These are phyloP conservation scores for Lonicera japonica DNA, from an alignment of 129 eudicot genomes.

Conservation along the genomic window DNA sequence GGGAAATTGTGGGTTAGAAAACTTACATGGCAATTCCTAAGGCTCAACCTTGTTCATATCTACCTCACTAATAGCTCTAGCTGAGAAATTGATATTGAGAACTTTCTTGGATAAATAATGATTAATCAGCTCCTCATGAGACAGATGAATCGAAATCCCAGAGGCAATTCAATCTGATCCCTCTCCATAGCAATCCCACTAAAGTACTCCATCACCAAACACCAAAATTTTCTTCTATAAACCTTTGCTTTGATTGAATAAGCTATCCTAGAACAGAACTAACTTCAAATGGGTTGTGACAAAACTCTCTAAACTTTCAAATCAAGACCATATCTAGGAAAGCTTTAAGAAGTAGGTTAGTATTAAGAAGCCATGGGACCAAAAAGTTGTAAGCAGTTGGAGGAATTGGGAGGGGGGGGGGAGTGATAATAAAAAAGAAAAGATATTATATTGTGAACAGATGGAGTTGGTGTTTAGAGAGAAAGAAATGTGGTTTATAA, in stretches of 20 bases:
- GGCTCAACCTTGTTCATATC: too few species aligned
- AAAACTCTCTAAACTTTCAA: too few species aligned
- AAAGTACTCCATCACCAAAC: constrained; percentile 43
- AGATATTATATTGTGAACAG: constrained; percentile 33
- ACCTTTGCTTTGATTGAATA: background rate
- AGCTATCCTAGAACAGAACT: too few species aligned
- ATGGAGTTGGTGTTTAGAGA: constrained; percentile 26
- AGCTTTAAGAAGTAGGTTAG: too few species aligned
- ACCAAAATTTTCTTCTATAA: constrained; percentile 1
- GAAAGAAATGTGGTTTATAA: constrained; percentile 70
- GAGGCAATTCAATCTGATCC: constrained; percentile 60
- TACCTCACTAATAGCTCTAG: too few species aligned
- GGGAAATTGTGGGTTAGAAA: background rate
- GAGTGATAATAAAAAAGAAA: constrained; percentile 29
- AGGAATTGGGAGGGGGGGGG: too few species aligned
- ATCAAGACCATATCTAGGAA: too few species aligned
- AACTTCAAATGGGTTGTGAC: too few species aligned
- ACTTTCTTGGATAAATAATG: too few species aligned
- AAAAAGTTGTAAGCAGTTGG: constrained; percentile 24
- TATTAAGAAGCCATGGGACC: constrained; percentile 28
- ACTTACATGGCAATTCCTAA: constrained; percentile 89
- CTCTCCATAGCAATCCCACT: constrained; percentile 24
- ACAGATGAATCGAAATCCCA: constrained; percentile 95
- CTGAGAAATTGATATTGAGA: too few species aligned
- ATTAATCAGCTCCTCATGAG: constrained; percentile 86